Evolutionary conservation across 441 rosid species (phyloP).

Genomic region (Sinapis alba): DNA sequence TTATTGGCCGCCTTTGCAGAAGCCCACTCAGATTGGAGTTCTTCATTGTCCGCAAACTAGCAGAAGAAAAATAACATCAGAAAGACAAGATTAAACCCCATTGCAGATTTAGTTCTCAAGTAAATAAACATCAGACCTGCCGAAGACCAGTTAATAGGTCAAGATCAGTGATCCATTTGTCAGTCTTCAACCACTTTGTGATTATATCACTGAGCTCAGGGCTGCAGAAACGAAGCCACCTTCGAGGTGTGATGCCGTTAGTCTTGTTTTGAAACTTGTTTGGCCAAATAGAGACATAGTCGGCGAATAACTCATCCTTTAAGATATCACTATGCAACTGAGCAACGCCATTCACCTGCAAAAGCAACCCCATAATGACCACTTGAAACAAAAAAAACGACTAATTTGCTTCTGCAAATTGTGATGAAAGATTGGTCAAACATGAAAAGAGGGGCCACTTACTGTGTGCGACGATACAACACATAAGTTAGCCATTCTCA

Average conservation of each 20-base stretch:
- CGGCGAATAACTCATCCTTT: slow-evolving; percentile 85
- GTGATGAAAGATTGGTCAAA: slow-evolving; percentile 1
- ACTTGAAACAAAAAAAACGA: slow-evolving; percentile 15
- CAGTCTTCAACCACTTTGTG: slow-evolving; percentile 90
- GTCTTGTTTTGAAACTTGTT: slow-evolving; percentile 95
- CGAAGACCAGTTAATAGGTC: slow-evolving; percentile 89
- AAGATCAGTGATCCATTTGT: slow-evolving; percentile 88
- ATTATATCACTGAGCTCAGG: slow-evolving; percentile 95
- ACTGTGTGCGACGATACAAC: slow-evolving; percentile 93
- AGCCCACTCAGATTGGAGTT: slow-evolving; percentile 90
- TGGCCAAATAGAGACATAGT: slow-evolving; percentile 96
- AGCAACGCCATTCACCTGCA: slow-evolving; percentile 98
- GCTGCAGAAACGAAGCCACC: slow-evolving; percentile 96
- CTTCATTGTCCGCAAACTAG: slow-evolving; percentile 81
- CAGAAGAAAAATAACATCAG: slow-evolving; percentile 41
- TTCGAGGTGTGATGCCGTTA: slow-evolving; percentile 95
- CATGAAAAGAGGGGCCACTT: slow-evolving; percentile 36
- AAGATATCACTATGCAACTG: slow-evolving; percentile 96
- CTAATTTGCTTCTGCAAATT: background rate
- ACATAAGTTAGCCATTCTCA: slow-evolving; percentile 98
- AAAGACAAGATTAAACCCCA: slow-evolving; percentile 18
- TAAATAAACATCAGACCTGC: slow-evolving; percentile 47
- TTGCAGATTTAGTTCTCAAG: slow-evolving; percentile 20
- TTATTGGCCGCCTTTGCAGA: slow-evolving; percentile 94
- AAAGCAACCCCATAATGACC: slow-evolving; percentile 23